phyloP scores from a whole-genome alignment of 2,329 filamentous ascomycete species.

The Fusarium stilboides region DNA sequence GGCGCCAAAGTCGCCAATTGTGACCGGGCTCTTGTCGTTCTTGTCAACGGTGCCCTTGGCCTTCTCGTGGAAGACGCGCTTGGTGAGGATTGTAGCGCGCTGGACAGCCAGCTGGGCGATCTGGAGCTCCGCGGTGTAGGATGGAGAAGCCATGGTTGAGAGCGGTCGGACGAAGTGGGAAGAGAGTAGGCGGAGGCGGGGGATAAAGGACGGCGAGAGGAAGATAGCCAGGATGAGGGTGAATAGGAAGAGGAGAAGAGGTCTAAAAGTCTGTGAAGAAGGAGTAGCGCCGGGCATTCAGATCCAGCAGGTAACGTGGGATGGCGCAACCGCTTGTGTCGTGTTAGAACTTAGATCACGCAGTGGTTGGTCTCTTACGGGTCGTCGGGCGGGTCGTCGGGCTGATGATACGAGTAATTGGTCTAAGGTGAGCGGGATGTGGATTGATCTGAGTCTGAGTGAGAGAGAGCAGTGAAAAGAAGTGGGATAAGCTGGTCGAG shows the following conservation, averaged over 20 bases:
- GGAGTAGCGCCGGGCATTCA: slow-evolving; percentile 33
- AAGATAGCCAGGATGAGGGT: slow-evolving; percentile 51
- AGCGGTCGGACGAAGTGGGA: slow-evolving; percentile 45
- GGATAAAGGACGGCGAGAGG: slow-evolving; percentile 46
- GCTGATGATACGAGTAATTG: slow-evolving; percentile 20
- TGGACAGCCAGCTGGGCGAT: slow-evolving; percentile 92
- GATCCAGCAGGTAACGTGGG: slow-evolving; percentile 33
- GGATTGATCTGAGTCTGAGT: slow-evolving; percentile 17
- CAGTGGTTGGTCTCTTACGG: slow-evolving; percentile 40
- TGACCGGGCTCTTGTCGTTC: slow-evolving; percentile 96
- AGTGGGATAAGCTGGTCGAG: slow-evolving; percentile 32
- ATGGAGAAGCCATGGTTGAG: slow-evolving; percentile 54
- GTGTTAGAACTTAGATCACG: slow-evolving; percentile 1
- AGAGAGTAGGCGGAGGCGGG: slow-evolving; percentile 51
- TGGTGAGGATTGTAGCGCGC: slow-evolving; percentile 73
- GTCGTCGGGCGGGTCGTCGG: slow-evolving; percentile 47
- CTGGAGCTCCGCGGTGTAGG: slow-evolving; percentile 84
- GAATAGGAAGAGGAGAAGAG: slow-evolving; percentile 42
- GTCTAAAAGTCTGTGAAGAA: slow-evolving; percentile 23
- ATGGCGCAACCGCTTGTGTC: slow-evolving; percentile 35
- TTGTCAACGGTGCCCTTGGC: slow-evolving; percentile 93
- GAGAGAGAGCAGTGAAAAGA: slow-evolving; percentile 20
- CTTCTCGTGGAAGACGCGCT: slow-evolving; percentile 78
- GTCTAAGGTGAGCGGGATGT: slow-evolving; percentile 31
- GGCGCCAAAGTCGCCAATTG: slow-evolving; percentile 97